phyloP scores from a whole-genome alignment of 1,139 yeast species.

The Suhomyces guaymorum region DNA sequence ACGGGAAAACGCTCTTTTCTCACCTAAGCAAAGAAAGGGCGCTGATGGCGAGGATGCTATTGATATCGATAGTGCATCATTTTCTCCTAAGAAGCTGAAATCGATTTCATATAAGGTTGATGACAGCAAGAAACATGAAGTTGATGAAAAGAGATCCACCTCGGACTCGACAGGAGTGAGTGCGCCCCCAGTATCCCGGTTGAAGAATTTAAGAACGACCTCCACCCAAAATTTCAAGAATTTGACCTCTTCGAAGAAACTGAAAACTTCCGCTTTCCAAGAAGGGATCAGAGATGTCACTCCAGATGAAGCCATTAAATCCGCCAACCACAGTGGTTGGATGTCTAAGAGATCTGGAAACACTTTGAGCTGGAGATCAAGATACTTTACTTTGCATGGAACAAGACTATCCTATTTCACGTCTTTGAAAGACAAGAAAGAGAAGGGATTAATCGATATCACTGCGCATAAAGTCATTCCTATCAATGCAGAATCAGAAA shows the following conservation, averaged over 20 bases:
- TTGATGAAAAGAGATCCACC: conserved; percentile 36
- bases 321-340: conserved; percentile 88
- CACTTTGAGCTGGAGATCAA: conserved; percentile 86
- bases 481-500: conserved; percentile 49
- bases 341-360: conserved; percentile 87
- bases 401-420: conserved; percentile 89
- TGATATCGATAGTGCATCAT: conserved; percentile 33
- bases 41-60: conserved; percentile 18
- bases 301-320: conserved; percentile 75
- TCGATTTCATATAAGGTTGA: conserved; percentile 22
- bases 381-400: conserved; percentile 88
- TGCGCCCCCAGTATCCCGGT: conserved; percentile 25
- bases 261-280: conserved; percentile 87
- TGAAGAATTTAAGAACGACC: conserved; percentile 45
- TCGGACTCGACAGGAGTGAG: conserved; percentile 28
- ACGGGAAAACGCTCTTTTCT: conserved; percentile 17
- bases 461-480: conserved; percentile 90
- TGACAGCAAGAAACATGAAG: conserved; percentile 17
- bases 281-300: conserved; percentile 82
- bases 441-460: conserved; percentile 90
- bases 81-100: conserved; percentile 43
- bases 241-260: conserved; percentile 46
- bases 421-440: conserved; percentile 75
- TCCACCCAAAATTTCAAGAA: conserved; percentile 48
- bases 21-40: conserved; percentile 17